phyloP scores from a whole-genome alignment of 202 grass and related monocot genomes.

The Thinopyrum obtusiflorum region DNA sequence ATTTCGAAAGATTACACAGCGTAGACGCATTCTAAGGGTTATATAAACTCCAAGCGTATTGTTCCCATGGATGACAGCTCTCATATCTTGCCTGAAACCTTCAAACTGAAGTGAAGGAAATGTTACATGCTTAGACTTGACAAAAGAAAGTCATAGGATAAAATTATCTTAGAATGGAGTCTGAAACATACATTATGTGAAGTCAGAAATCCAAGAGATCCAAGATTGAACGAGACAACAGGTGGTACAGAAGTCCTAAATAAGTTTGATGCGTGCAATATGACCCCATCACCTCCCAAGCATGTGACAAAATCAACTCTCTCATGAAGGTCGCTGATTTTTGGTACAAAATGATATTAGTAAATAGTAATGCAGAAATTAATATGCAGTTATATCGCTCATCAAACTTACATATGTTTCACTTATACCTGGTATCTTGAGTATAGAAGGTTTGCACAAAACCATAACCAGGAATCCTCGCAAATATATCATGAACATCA shows the following conservation, averaged over 20 bases:
- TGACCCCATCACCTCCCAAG: conserved; percentile 97
- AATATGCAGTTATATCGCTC: conserved; percentile 8
- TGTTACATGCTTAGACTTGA: conserved; percentile 37
- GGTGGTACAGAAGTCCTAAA: conserved; percentile 94
- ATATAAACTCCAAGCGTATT: conserved; percentile 95
- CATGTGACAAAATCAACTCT: conserved; percentile 98
- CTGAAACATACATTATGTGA: conserved; percentile 75
- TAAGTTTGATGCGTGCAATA: conserved; percentile 94
- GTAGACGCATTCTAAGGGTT: conserved; percentile 93
- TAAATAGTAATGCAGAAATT: conserved; percentile 34
- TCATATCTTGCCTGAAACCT: conserved; percentile 84
- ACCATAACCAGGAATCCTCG: conserved; percentile 96
- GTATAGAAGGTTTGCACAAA: conserved; percentile 98
- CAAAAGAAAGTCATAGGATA: conserved; percentile 13
- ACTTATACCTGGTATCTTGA: conserved; percentile 89
- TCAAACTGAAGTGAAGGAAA: conserved; percentile 66
- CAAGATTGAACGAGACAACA: conserved; percentile 96
- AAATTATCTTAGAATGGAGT: conserved; percentile 23
- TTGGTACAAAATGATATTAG: conserved; percentile 34
- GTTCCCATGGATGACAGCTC: conserved; percentile 94
- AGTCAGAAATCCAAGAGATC: conserved; percentile 97
- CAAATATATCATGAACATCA: conserved; percentile 98
- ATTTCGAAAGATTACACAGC: conserved; percentile 91
- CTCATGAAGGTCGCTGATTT: conserved; percentile 86
- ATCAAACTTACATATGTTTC: conserved; percentile 24